Base-by-base conservation (phyloP, 352 stramenopile genomes). In the Phytophthora megakarya region DNA sequence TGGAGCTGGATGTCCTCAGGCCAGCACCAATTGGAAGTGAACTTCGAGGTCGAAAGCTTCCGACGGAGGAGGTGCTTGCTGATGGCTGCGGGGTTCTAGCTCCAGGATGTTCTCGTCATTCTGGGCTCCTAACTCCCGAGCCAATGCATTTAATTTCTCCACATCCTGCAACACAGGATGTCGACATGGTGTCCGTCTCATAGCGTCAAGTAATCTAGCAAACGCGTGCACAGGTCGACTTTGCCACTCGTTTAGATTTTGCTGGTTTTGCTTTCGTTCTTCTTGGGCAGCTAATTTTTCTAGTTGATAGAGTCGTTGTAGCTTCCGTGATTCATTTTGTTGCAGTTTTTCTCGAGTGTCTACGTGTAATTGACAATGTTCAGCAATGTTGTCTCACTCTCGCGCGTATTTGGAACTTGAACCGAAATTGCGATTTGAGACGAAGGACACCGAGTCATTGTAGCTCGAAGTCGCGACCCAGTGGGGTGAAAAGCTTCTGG, bases 141-240 rank as follows among this genome's bases (percentile, higher is more conserved):
- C 70, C 25, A 85, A 59, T 9, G 64, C 55, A 9, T 84, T 72
- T 1, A 90, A 50, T 58, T 90, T 90, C 42, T 90, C 81, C 45
- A 90, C 78, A 51, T 90, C 81, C 51, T 90, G 77, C 7, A 90
- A 55, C 26, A 90, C 81, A 0, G 81, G 81, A 0, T 78, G 70
- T 19, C 81, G 65, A 30, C 81, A 88, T 0, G 78, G 76, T 8
- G 81, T 90, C 21, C 72, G 73, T 16, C 72, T 66, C 81, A 90
- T 88, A 4, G 76, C 72, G 18, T 88, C 77, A 3, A 90, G 51
- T 5, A 90, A 15, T 13, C 69, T 45, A 0, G 69, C 61, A 53
- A 87, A 70, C 30, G 80, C 77, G 22, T 85, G 67, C 19, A 90
- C 50, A 1, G 40, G 43, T 0, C 65, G 53, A 2, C 28, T 63